Evolutionary conservation across 345 rosid species (phyloP).

Genomic region (Corchorus capsularis): DNA sequence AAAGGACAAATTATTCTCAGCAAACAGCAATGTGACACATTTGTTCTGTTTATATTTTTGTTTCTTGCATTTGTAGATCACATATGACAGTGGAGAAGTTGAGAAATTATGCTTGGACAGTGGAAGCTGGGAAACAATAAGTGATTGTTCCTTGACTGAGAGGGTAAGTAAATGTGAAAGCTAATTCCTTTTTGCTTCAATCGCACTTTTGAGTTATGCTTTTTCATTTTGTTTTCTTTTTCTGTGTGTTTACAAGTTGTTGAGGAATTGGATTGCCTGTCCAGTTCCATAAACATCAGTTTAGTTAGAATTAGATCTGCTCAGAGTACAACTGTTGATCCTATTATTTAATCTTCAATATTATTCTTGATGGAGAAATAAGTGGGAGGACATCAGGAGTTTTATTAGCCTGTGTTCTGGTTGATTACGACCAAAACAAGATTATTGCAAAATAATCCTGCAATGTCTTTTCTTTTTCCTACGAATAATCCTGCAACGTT

Average conservation of each 20-base stretch:
- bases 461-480: background rate
- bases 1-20: background rate
- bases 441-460: background rate
- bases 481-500: background rate
- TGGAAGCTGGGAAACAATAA: slow-evolving; percentile 50
- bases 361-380: background rate
- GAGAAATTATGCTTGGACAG: slow-evolving; percentile 52
- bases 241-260: slow-evolving; percentile 8
- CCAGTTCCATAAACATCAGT: background rate
- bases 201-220: background rate
- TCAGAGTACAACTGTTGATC: background rate
- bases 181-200: background rate
- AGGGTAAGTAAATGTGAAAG: slow-evolving; percentile 36
- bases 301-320: slow-evolving; percentile 1
- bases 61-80: slow-evolving; percentile 39
- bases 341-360: background rate
- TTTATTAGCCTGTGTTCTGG: background rate
- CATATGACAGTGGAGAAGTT: slow-evolving; percentile 50
- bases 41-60: slow-evolving; percentile 18
- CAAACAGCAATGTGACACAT: background rate
- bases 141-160: slow-evolving; percentile 39
- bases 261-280: background rate
- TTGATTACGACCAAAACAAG: background rate
- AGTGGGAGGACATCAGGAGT: background rate
- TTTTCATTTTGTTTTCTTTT: background rate